A percentile compares a stretch with the other conserved stretches of the same genome.
Conservation (phyloP, 2,329 filamentous ascomycete genomes). For the Verticillium albo-atrum region DNA sequence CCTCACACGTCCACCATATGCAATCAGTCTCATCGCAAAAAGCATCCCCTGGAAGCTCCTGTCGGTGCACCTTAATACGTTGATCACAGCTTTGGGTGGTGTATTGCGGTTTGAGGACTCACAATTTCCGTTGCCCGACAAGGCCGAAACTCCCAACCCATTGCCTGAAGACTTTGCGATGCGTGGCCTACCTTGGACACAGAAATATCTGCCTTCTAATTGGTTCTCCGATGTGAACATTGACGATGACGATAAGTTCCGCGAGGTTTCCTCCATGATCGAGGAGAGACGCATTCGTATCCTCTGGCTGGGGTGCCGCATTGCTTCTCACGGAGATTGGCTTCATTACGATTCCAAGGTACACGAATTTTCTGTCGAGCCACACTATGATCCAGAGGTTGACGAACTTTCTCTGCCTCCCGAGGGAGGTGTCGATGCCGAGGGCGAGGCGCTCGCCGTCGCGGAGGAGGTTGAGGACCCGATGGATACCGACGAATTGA, state of each 20-base stretch:
- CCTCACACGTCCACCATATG: constrained; percentile 32
- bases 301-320: constrained; percentile 49
- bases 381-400: constrained; percentile 25
- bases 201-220: constrained; percentile 50
- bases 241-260: constrained; percentile 64
- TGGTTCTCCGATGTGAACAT: constrained; percentile 57
- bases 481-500: too few species aligned
- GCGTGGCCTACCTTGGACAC: constrained; percentile 57
- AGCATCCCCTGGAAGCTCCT: constrained; percentile 51
- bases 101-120: constrained; percentile 18
- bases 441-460: neutral
- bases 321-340: constrained; percentile 39
- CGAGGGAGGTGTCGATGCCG: neutral
- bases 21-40: constrained; percentile 26
- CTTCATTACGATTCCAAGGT: constrained; percentile 35
- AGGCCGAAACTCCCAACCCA: constrained; percentile 42
- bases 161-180: constrained; percentile 67
- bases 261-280: constrained; percentile 57
- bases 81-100: constrained; percentile 14
- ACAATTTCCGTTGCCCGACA: constrained; percentile 42
- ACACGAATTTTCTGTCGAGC: constrained; percentile 33
- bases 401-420: neutral
- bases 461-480: too few species aligned
- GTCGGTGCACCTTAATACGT: constrained; percentile 32
- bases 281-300: constrained; percentile 55